A percentile compares a stretch with the other conserved stretches of the same genome.
These are phyloP conservation scores for Fusarium phyllophilum DNA, from an alignment of 2,329 filamentous ascomycete species.

Conservation along the genomic window DNA sequence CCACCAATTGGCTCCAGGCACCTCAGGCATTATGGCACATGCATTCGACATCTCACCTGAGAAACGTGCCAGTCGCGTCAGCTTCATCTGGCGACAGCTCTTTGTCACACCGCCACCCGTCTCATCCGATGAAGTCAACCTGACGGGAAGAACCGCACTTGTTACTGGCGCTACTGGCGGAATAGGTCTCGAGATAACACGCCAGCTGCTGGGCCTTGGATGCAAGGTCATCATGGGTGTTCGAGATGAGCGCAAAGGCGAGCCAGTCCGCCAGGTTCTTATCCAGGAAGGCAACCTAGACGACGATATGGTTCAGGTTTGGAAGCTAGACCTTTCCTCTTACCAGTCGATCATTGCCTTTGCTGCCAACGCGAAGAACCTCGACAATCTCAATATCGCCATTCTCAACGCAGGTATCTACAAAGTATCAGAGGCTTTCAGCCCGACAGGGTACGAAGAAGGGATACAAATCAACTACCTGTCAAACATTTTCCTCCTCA, in stretches of 20 bases:
- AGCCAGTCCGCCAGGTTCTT: not conserved
- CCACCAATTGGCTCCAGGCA: accelerated
- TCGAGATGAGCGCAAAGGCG: not conserved
- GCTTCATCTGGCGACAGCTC: not conserved
- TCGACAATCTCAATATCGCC: not conserved
- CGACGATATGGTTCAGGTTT: not conserved
- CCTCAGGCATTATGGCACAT: not conserved
- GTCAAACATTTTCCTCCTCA: not conserved
- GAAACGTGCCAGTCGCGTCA: not conserved
- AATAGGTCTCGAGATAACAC: not conserved
- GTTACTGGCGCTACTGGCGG: not conserved
- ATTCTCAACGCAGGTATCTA: not conserved
- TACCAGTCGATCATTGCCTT: not conserved
- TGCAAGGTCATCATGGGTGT: not conserved
- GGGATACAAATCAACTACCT: not conserved
- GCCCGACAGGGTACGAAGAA: not conserved
- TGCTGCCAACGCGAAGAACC: not conserved
- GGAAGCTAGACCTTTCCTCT: not conserved
- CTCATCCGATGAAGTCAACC: not conserved
- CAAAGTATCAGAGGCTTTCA: not conserved
- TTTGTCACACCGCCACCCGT: not conserved
- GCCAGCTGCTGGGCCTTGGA: not conserved
- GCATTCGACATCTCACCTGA: not conserved
- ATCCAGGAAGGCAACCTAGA: accelerated
- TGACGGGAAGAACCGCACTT: not conserved